Evolutionary conservation across 2,329 filamentous ascomycete genomes (phyloP), one percentile per base, ranked within the genome.

Genomic region (Dichotomopilus funicola): DNA sequence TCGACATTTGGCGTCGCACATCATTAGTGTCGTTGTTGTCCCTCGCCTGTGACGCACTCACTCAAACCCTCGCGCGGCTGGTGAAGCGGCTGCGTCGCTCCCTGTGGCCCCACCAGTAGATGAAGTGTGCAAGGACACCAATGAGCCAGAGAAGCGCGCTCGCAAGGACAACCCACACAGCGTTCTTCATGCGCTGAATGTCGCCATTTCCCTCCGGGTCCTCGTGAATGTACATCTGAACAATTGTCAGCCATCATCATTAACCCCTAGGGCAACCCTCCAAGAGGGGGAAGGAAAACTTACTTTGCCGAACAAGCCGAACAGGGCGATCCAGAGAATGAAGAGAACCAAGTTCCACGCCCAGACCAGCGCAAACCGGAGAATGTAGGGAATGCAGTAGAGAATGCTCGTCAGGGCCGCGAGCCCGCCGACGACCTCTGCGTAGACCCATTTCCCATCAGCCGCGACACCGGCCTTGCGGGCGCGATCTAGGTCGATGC

Each of bases 81-180:
- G 82, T 86, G 68, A 83, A 85, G 50, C 76, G 75, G 13, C 74
- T 77, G 60, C 75, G 73, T 36, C 71, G 71, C 48, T 81, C 74
- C 47, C 79, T 75, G 64, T 80, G 73, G 58, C 71, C 73, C 68
- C 75, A 82, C 77, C 83, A 89, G 66, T 86, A 80, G 1, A 77
- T 67, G 11, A 74, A 73, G 11, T 79, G 75, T 34, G 78, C 81
- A 10, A 79, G 56, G 4, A 81, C 78, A 3, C 82, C 84, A 47
- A 85, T 70, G 49, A 90, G 72, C 91, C 91, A 96, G 50, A 96
- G 75, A 11, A 89, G 67, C 69, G 89, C 80, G 68, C 86, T 89
- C 47, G 80, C 75, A 50, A 95, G 70, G 69, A 92, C 87, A 46
- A 95, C 78, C 88, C 89, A 95, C 12, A 94, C 88, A 5, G 89